Percentiles rank a stretch among this genome's conserved stretches.
phyloP scores from a whole-genome alignment of 1,284 basidiomycete genomes.

The Trametes hirsuta region DNA sequence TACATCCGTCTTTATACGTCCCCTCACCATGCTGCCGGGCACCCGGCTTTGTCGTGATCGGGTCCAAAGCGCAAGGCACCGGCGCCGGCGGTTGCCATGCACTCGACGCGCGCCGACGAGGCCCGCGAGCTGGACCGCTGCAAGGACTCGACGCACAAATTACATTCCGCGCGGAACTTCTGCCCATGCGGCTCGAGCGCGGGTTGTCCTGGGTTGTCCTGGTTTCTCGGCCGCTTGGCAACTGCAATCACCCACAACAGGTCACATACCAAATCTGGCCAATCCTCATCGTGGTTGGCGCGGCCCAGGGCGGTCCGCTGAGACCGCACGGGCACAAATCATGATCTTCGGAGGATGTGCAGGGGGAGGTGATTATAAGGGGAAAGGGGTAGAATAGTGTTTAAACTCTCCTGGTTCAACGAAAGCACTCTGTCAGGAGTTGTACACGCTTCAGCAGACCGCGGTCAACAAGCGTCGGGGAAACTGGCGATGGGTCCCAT shows the following conservation, averaged over 20 bases:
- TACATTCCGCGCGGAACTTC: conserved; percentile 12
- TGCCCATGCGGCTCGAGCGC: neutral
- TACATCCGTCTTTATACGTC: conserved; percentile 19
- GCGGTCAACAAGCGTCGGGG: too few species aligned
- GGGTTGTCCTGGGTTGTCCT: conserved; percentile 14
- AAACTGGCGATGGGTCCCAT: too few species aligned
- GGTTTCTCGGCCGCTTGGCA: conserved; percentile 15
- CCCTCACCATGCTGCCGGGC: neutral
- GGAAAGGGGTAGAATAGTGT: too few species aligned
- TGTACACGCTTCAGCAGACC: too few species aligned
- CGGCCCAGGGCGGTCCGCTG: conserved; percentile 11
- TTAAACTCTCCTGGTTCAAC: too few species aligned
- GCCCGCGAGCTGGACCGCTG: conserved; percentile 1
- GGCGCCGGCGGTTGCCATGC: conserved; percentile 20
- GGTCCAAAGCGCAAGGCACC: conserved; percentile 7
- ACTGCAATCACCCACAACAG: conserved; percentile 15
- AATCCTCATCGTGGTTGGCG: neutral
- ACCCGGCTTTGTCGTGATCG: neutral
- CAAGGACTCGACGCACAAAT: conserved; percentile 1
- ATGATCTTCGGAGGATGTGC: neutral
- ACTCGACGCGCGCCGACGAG: neutral
- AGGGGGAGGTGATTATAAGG: too few species aligned
- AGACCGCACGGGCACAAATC: neutral
- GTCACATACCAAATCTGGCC: conserved; percentile 3
- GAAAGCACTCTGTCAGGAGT: too few species aligned